Base-by-base conservation (phyloP, 2,329 filamentous ascomycete species). In the Akanthomyces muscarius region DNA sequence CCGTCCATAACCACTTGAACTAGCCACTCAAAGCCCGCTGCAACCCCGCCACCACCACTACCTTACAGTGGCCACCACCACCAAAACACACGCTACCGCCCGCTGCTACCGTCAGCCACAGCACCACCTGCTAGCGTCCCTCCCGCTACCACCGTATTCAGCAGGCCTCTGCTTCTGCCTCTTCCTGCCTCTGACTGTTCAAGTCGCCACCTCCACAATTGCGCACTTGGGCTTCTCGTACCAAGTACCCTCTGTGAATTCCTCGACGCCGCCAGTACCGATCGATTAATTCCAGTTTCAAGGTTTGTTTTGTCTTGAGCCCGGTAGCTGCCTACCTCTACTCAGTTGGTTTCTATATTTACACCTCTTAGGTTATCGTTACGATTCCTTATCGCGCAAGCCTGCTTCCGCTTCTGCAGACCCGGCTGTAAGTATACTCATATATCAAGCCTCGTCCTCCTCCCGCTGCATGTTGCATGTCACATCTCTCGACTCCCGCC, bases 191-290 rank as follows among this genome's bases (percentile, higher is more conserved):
- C 38, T 52, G n/a, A 33, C 57, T 14, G 53, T 56, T 38, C 25
- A 33, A 28, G 59, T 44, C 41, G 59, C 59, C 59, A 55, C 59
- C 59, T 61, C 42, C 59, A 55, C 59, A 61, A 28, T 61, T 61
- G 59, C 50, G 59, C 25, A 33, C 33, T 55, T 54, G 21, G 38
- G 42, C 42, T 55, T 41, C 48, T 8, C 36, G 30, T 41, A 41
- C 38, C 38, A 16, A 41, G 25, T 53, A 23, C 41, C 30, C 33
- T 52, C 16, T 50, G 56, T 51, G 59, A 61, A 54, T 41, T 61
- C 36, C 50, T 38, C 59, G 42, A 61, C 50, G 21, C 21, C 28
- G 38, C 48, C 25, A 50, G 18, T 53, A 60, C 47, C 38, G 21
- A n/a, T 21, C 25, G 50, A 54, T 48, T 48, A 54, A 61, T 53